Conservation (phyloP, 345 rosid species). For the Chamaenerion angustifolium region DNA sequence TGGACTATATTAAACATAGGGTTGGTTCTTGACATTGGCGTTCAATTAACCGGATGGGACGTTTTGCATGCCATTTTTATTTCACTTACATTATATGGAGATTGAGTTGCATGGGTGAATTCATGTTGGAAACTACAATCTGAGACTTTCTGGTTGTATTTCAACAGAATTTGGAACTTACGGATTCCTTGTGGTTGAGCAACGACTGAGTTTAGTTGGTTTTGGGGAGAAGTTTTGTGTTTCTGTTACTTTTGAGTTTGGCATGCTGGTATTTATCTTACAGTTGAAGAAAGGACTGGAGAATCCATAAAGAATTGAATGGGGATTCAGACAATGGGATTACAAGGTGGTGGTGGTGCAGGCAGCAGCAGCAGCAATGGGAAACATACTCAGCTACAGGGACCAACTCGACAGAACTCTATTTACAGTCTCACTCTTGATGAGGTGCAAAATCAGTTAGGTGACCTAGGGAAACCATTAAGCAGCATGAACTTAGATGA, state of each 20-base stretch:
- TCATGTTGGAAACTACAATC: too few species aligned
- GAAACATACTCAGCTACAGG: slow-evolving; percentile 50
- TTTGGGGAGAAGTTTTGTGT: not conserved
- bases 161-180: not conserved
- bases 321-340: slow-evolving; percentile 48
- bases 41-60: too few species aligned
- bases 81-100: too few species aligned
- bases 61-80: too few species aligned
- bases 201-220: not conserved
- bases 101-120: too few species aligned
- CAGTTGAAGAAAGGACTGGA: not conserved
- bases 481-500: slow-evolving; percentile 96
- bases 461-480: slow-evolving; percentile 76
- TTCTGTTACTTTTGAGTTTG: not conserved
- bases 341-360: slow-evolving; percentile 18
- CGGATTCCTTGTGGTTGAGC: not conserved
- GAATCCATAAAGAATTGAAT: slow-evolving; percentile 14
- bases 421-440: slow-evolving; percentile 79
- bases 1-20: too few species aligned
- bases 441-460: slow-evolving; percentile 84
- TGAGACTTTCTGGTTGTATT: too few species aligned
- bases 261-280: not conserved
- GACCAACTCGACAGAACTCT: slow-evolving; percentile 55
- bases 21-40: too few species aligned
- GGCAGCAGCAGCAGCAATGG: slow-evolving; percentile 30